A percentile compares a stretch with the other conserved stretches of the same genome.
These are phyloP conservation scores for Syncephalastrum racemosum DNA, from an alignment of 371 early-diverging fungal species.

Conservation along the genomic window DNA sequence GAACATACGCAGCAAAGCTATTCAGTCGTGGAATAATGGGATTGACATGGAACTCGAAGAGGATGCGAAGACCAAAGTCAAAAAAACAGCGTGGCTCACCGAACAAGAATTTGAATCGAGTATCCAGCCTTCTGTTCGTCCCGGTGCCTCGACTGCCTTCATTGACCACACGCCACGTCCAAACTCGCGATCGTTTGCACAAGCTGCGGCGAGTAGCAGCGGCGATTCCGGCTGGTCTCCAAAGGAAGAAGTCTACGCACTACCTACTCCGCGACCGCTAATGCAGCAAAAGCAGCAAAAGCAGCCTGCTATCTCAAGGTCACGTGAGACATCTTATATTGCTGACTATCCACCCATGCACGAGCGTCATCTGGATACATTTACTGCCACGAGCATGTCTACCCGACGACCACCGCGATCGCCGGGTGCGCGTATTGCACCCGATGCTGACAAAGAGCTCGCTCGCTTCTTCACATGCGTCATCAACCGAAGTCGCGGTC, in stretches of 20 bases:
- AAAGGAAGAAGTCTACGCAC: constrained; percentile 8
- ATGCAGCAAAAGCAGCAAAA: too few relatives aligned
- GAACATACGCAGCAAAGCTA: constrained; percentile 26
- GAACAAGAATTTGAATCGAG: constrained; percentile 19
- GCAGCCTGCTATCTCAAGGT: too few relatives aligned
- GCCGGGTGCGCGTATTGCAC: too few relatives aligned
- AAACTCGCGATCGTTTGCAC: constrained; percentile 8
- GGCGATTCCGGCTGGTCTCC: constrained; percentile 8
- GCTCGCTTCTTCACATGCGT: too few relatives aligned
- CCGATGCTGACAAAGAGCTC: too few relatives aligned
- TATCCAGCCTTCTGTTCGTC: neutral
- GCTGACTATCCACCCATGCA: constrained; percentile 3
- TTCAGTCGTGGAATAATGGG: constrained; percentile 29
- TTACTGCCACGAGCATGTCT: too few relatives aligned
- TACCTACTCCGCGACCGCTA: neutral
- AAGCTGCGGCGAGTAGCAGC: neutral
- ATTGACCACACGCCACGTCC: neutral
- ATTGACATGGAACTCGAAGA: constrained; percentile 26
- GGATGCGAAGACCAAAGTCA: constrained; percentile 10
- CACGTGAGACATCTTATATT: neutral
- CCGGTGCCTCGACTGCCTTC: neutral
- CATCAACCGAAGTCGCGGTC: too few relatives aligned
- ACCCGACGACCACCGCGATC: too few relatives aligned
- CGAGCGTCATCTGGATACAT: neutral
- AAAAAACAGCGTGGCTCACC: constrained; percentile 26